Conservation (phyloP, 345 rosid genomes). For the Melaleuca alternifolia region DNA sequence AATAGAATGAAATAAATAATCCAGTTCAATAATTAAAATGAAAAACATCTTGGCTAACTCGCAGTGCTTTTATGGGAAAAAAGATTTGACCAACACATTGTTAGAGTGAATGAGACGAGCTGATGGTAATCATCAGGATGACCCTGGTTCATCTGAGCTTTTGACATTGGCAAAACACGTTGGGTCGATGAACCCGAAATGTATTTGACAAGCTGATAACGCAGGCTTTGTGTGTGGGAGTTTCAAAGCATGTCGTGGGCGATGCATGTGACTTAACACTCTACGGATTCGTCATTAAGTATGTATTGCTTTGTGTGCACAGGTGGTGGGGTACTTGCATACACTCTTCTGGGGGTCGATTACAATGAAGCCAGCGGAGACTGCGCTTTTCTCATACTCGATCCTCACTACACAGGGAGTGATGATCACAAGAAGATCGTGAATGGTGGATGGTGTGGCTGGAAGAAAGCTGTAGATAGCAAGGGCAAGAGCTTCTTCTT, state of each 20-base stretch:
- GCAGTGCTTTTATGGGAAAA: neutral
- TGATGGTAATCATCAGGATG: neutral
- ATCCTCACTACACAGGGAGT: constrained; percentile 79
- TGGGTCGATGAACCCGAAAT: neutral
- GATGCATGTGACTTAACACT: neutral
- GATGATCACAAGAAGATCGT: constrained; percentile 80
- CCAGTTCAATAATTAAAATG: neutral
- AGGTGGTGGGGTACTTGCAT: constrained; percentile 99
- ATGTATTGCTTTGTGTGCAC: neutral
- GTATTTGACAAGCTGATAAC: neutral
- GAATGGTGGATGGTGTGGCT: constrained; percentile 93
- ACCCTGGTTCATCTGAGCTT: neutral
- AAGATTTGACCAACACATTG: neutral
- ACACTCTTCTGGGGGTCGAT: constrained; percentile 79
- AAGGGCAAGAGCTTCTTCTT: constrained; percentile 83
- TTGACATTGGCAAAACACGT: neutral
- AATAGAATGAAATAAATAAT: neutral
- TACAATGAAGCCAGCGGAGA: constrained; percentile 73
- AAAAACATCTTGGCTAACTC: neutral
- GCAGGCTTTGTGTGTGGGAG: neutral
- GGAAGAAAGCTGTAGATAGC: constrained; percentile 86
- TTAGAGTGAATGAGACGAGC: neutral
- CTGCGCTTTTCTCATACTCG: constrained; percentile 82
- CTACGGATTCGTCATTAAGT: neutral
- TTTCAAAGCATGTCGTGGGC: neutral